phyloP scores from a whole-genome alignment of 2,329 filamentous ascomycete species.

The Coniochaeta prunicola region DNA sequence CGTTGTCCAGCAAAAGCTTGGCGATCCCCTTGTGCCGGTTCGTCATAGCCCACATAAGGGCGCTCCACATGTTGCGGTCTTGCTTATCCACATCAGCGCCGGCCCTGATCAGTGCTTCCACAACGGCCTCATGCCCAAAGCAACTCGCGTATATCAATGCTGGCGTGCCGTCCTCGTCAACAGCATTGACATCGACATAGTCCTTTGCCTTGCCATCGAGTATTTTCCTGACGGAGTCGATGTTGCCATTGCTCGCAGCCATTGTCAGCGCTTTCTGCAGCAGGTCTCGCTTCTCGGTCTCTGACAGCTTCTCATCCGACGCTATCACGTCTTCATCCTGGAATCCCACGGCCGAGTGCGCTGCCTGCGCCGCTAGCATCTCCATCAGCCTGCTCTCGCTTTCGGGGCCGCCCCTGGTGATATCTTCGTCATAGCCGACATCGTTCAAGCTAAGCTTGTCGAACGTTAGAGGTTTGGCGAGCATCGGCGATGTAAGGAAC shows the following conservation, averaged over 20 bases:
- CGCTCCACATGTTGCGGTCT: constrained; percentile 94
- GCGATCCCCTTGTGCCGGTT: constrained; percentile 95
- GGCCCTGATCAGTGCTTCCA: constrained; percentile 73
- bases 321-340: constrained; percentile 77
- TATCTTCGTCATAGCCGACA: constrained; percentile 62
- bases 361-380: constrained; percentile 93
- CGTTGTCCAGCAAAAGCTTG: constrained; percentile 84
- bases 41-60: constrained; percentile 99
- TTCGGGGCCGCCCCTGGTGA: constrained; percentile 53
- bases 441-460: constrained; percentile 76
- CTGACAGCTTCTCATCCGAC: constrained; percentile 64
- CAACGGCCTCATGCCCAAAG: constrained; percentile 90
- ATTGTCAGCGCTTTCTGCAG: constrained; percentile 87
- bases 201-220: constrained; percentile 65
- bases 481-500: constrained; percentile 80
- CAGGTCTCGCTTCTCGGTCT: constrained; percentile 69
- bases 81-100: constrained; percentile 88
- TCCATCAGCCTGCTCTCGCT: constrained; percentile 87
- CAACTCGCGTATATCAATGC: constrained; percentile 96
- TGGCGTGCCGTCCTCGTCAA: constrained; percentile 93
- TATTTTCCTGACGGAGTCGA: constrained; percentile 70
- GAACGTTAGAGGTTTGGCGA: constrained; percentile 79
- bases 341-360: constrained; percentile 66
- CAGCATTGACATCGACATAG: constrained; percentile 77
- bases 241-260: constrained; percentile 93